Evolutionary conservation across 352 stramenopile genomes (phyloP).

Genomic region (Pythium angustatum): DNA sequence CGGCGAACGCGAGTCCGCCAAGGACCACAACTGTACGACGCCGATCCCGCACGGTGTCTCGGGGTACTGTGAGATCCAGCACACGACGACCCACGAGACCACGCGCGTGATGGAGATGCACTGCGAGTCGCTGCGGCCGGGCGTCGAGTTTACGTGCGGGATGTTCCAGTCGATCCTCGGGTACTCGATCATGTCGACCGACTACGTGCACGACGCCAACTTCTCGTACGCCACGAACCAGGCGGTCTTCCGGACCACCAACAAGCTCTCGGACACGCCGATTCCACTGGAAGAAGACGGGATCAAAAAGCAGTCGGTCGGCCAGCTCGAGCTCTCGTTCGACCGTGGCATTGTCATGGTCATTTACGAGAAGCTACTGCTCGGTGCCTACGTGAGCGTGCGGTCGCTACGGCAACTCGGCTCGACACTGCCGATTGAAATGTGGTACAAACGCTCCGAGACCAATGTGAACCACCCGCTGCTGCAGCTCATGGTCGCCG

Average conservation of each 20-base stretch:
- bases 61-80: constrained; percentile 25
- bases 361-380: constrained; percentile 30
- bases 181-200: constrained; percentile 35
- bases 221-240: too few species aligned
- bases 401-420: constrained; percentile 38
- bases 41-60: constrained; percentile 23
- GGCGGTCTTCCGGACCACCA: too few species aligned
- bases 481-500: constrained; percentile 36
- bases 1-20: constrained; percentile 31
- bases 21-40: constrained; percentile 42
- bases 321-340: constrained; percentile 25
- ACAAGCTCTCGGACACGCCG: constrained; percentile 14
- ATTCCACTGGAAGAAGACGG: too few species aligned
- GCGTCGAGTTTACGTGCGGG: constrained; percentile 20
- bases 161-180: constrained; percentile 33
- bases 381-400: constrained; percentile 54
- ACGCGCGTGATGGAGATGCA: constrained; percentile 13
- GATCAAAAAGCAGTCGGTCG: too few species aligned
- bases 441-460: constrained; percentile 65
- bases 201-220: constrained; percentile 43
- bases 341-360: constrained; percentile 42
- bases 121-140: constrained; percentile 18
- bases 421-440: constrained; percentile 59
- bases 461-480: constrained; percentile 45
- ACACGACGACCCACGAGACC: constrained; percentile 20